Evolutionary conservation across 768 basidiomycete species (phyloP).

Genomic region (Chalciporus piperatus): DNA sequence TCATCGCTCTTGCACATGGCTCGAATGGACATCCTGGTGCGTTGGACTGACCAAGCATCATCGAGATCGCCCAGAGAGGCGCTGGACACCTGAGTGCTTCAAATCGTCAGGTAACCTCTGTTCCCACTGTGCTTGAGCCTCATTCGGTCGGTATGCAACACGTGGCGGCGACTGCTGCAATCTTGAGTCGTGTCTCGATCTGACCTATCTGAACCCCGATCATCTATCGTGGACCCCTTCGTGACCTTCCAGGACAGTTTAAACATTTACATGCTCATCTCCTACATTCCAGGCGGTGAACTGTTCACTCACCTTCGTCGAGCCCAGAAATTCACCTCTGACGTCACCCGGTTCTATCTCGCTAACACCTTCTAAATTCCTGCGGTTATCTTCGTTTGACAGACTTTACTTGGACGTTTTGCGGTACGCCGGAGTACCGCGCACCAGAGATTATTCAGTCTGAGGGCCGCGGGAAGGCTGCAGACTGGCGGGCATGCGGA

Average conservation of each 20-base stretch:
- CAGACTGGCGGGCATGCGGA: conserved; percentile 99
- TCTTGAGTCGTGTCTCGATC: no score
- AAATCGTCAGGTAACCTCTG: no score
- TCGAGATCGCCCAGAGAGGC: neutral
- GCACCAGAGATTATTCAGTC: conserved; percentile 98
- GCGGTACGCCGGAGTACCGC: conserved; percentile 94
- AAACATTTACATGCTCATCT: conserved; percentile 98
- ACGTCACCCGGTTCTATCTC: conserved; percentile 97
- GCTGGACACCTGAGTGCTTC: no score
- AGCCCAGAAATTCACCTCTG: conserved; percentile 91
- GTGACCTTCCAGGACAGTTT: conserved; percentile 93
- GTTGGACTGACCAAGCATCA: neutral
- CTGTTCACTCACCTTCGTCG: conserved; percentile 95
- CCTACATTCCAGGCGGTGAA: conserved; percentile 95
- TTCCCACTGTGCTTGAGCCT: no score
- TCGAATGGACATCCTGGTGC: neutral
- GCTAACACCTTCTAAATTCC: conserved; percentile 93
- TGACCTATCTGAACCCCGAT: no score
- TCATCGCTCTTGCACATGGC: no score
- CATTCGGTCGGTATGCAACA: no score
- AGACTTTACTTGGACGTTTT: conserved; percentile 98
- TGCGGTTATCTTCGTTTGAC: conserved; percentile 93
- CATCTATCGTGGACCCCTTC: conserved; percentile 96
- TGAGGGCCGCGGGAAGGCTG: conserved; percentile 96
- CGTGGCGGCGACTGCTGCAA: no score